Percentiles rank a stretch among this genome's conserved stretches.
Conservation (phyloP, 352 stramenopile genomes). For the Phytophthora quininea region DNA sequence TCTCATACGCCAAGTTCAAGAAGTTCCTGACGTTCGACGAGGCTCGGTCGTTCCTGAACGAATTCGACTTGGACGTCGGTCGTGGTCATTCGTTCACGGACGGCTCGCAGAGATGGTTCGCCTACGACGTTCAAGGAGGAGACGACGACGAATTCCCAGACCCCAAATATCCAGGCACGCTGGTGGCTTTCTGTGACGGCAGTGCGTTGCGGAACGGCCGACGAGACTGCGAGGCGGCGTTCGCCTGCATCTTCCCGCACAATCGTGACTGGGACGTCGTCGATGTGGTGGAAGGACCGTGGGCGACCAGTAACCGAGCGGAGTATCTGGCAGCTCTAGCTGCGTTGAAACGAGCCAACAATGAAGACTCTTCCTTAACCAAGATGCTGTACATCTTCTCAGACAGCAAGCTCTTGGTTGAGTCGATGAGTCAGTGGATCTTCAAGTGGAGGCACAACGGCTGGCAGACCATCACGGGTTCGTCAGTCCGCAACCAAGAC, state of each 20-base stretch:
- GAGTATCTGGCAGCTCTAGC: slow-evolving; percentile 23
- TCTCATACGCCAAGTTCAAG: slow-evolving; percentile 48
- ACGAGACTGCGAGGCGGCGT: slow-evolving; percentile 38
- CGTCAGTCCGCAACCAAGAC: slow-evolving; percentile 19
- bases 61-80: slow-evolving; percentile 13
- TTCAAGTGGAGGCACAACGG: slow-evolving; percentile 24
- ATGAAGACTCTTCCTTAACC: slow-evolving; percentile 4
- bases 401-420: slow-evolving; percentile 16
- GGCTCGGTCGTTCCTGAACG: slow-evolving; percentile 44
- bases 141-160: slow-evolving; percentile 24
- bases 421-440: slow-evolving; percentile 27
- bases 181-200: slow-evolving; percentile 65
- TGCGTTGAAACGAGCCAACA: slow-evolving; percentile 24
- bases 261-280: slow-evolving; percentile 48
- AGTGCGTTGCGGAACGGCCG: slow-evolving; percentile 56
- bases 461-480: slow-evolving; percentile 17
- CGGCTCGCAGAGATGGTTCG: neutral
- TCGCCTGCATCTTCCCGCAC: slow-evolving; percentile 68
- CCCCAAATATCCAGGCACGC: slow-evolving; percentile 38
- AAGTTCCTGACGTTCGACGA: slow-evolving; percentile 55
- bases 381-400: slow-evolving; percentile 29
- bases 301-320: slow-evolving; percentile 18
- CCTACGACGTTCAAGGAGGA: slow-evolving; percentile 2
- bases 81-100: slow-evolving; percentile 8
- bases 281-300: slow-evolving; percentile 24